A percentile compares a stretch with the other conserved stretches of the same genome.
phyloP scores from a whole-genome alignment of 352 stramenopile species.

The Plasmopara viticola region DNA sequence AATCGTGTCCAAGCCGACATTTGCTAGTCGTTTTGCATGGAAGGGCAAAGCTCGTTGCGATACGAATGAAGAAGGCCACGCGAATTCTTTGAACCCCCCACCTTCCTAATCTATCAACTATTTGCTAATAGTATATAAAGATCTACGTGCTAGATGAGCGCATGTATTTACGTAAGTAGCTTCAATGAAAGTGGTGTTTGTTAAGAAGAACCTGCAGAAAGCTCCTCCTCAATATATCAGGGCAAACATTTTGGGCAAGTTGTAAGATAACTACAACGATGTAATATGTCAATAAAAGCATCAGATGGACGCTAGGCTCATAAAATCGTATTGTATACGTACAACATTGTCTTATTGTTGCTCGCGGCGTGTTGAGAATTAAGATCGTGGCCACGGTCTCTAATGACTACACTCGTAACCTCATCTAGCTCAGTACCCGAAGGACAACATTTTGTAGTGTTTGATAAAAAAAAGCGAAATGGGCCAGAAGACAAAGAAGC shows the following conservation, averaged over 20 bases:
- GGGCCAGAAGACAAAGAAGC: slow-evolving; percentile 55
- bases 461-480: slow-evolving; percentile 35
- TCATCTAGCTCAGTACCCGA: slow-evolving; percentile 8
- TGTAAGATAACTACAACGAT: too few relatives aligned
- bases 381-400: background rate
- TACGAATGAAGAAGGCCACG: slow-evolving; percentile 15
- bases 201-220: too few relatives aligned
- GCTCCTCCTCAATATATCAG: too few relatives aligned
- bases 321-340: too few relatives aligned
- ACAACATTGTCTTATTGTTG: too few relatives aligned
- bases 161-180: slow-evolving; percentile 9
- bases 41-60: slow-evolving; percentile 28
- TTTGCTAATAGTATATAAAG: background rate
- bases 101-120: slow-evolving; percentile 16
- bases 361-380: too few relatives aligned
- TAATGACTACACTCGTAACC: slow-evolving; percentile 2
- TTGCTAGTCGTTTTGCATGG: slow-evolving; percentile 48
- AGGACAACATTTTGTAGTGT: slow-evolving; percentile 21
- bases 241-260: too few relatives aligned
- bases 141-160: slow-evolving; percentile 1
- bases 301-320: too few relatives aligned
- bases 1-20: slow-evolving; percentile 28
- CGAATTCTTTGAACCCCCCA: slow-evolving; percentile 8
- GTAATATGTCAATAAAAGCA: too few relatives aligned
- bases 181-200: too few relatives aligned